A percentile compares a stretch with the other conserved stretches of the same genome.
These are phyloP conservation scores for Trichoderma sp. DNA, from an alignment of 2,329 filamentous ascomycete genomes.

Conservation along the genomic window DNA sequence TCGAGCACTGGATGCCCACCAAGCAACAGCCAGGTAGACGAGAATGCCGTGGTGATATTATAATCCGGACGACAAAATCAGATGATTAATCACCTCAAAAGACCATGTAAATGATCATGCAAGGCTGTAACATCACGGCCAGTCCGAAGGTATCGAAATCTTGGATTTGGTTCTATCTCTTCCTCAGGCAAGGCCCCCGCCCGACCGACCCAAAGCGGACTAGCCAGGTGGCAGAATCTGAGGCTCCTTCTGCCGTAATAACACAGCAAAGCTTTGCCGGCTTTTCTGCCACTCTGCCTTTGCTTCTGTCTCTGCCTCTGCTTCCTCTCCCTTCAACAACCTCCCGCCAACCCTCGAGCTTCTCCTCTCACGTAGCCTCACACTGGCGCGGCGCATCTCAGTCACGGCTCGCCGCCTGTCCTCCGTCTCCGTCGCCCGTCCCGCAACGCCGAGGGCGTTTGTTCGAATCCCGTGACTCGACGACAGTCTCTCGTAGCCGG, in stretches of 20 bases:
- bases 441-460: background rate
- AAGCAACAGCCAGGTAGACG: too few species aligned
- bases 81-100: too few species aligned
- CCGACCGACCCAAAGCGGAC: slow-evolving; percentile 13
- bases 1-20: too few species aligned
- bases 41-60: too few species aligned
- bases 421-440: background rate
- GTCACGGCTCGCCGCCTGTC: background rate
- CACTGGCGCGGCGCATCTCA: background rate
- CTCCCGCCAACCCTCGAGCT: background rate
- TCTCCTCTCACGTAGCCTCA: slow-evolving; percentile 18
- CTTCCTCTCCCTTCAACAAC: slow-evolving; percentile 23
- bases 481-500: slow-evolving; percentile 15
- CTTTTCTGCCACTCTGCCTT: slow-evolving; percentile 8
- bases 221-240: slow-evolving; percentile 25
- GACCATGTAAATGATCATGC: background rate
- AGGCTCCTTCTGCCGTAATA: slow-evolving; percentile 24
- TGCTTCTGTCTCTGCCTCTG: slow-evolving; percentile 12
- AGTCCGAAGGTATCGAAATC: too few species aligned
- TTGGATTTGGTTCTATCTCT: too few species aligned
- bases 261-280: slow-evolving; percentile 1
- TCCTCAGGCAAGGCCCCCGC: background rate
- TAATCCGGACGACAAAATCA: too few species aligned
- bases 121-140: too few species aligned
- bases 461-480: background rate